Conservation (phyloP, 805 yeast species). For the Kodamaea kakaduensis region DNA sequence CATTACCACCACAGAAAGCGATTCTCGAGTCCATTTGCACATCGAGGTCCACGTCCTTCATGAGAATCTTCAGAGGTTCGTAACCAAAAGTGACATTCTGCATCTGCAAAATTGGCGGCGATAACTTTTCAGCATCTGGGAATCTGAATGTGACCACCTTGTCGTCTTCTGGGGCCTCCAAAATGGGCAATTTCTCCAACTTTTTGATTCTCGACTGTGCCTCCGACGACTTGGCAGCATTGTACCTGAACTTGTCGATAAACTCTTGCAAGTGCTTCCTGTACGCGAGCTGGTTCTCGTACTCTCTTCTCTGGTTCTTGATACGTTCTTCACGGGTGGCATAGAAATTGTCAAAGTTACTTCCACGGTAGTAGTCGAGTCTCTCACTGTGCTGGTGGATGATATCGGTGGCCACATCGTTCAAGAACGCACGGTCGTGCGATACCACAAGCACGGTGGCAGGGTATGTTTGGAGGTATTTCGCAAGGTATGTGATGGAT, state of each 20-base stretch:
- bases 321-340: constrained; percentile 92
- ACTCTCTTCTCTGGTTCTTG: constrained; percentile 89
- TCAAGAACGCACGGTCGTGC: constrained; percentile 94
- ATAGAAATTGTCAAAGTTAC: constrained; percentile 90
- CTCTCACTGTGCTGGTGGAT: constrained; percentile 97
- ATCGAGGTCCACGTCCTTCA: constrained; percentile 78
- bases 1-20: constrained; percentile 97
- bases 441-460: constrained; percentile 94
- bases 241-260: constrained; percentile 94
- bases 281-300: constrained; percentile 95
- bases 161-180: constrained; percentile 94
- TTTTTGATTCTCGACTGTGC: constrained; percentile 98
- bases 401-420: constrained; percentile 97
- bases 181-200: constrained; percentile 85
- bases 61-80: constrained; percentile 55
- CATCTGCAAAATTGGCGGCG: constrained; percentile 91
- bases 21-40: constrained; percentile 92
- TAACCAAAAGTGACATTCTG: constrained; percentile 87
- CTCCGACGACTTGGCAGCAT: constrained; percentile 96
- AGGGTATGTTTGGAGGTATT: constrained; percentile 84
- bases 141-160: constrained; percentile 79
- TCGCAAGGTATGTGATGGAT: constrained; percentile 88
- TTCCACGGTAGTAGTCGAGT: constrained; percentile 90
- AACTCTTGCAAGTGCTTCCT: constrained; percentile 91
- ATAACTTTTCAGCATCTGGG: constrained; percentile 90